Evolutionary conservation across 306 rosid species (phyloP).

Genomic region (Malus fusca): DNA sequence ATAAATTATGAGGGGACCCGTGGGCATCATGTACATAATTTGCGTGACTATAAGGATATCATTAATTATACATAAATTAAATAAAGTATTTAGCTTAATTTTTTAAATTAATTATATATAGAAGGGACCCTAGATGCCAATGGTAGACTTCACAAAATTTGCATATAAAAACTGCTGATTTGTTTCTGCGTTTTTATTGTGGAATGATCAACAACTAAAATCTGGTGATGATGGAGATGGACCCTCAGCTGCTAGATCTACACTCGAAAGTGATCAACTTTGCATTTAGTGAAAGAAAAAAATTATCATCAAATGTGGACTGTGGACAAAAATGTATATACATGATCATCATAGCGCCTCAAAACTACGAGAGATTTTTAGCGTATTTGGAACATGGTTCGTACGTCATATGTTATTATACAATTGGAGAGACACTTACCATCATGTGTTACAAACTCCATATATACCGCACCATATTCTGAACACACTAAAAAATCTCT

Average conservation of each 20-base stretch:
- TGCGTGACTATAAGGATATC: constrained; percentile 46
- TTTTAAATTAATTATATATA: background rate
- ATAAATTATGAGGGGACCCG: constrained; percentile 22
- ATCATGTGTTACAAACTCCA: too few relatives aligned
- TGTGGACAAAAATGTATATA: background rate
- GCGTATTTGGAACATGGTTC: too few relatives aligned
- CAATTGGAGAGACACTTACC: too few relatives aligned
- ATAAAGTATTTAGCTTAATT: constrained; percentile 36
- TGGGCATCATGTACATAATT: constrained; percentile 35
- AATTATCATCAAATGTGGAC: background rate
- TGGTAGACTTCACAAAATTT: background rate
- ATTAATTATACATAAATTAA: background rate
- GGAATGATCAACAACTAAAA: background rate
- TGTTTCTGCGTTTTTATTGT: background rate
- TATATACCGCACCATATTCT: too few relatives aligned
- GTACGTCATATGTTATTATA: too few relatives aligned
- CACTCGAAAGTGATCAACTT: background rate
- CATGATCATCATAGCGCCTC: background rate
- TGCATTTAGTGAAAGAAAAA: background rate
- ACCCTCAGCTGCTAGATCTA: background rate
- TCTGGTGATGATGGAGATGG: background rate
- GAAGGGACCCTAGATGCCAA: background rate
- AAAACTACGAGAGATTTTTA: background rate
- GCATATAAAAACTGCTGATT: background rate
- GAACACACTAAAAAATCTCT: too few relatives aligned